These are phyloP conservation scores for Candida mattraensis DNA, from an alignment of 805 yeast species.

Conservation along the genomic window DNA sequence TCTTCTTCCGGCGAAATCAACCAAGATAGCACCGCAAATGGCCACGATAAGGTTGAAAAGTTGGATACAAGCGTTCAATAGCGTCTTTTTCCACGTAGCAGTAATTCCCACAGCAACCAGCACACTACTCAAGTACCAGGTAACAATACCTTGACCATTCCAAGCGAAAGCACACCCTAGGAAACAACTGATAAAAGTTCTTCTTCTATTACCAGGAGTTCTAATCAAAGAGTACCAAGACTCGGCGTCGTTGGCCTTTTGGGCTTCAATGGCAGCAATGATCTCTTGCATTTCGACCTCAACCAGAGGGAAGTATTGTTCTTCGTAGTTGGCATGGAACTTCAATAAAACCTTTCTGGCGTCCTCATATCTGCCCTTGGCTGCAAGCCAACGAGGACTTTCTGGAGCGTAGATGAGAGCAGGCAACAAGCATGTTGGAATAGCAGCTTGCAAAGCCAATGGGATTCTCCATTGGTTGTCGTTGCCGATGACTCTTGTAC, in stretches of 20 bases:
- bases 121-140: conserved; percentile 46
- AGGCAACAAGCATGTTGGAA: conserved; percentile 36
- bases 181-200: conserved; percentile 33
- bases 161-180: conserved; percentile 37
- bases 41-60: conserved; percentile 43
- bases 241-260: conserved; percentile 30
- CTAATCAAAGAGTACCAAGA: conserved; percentile 35
- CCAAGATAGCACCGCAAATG: conserved; percentile 30
- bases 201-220: conserved; percentile 40
- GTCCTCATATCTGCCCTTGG: conserved; percentile 33
- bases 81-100: conserved; percentile 42
- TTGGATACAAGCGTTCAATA: conserved; percentile 52
- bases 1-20: conserved; percentile 37
- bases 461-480: conserved; percentile 40
- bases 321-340: conserved; percentile 38
- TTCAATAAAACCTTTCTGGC: conserved; percentile 35
- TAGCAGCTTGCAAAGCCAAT: conserved; percentile 38
- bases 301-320: conserved; percentile 32
- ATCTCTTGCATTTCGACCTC: conserved; percentile 37
- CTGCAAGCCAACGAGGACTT: conserved; percentile 36
- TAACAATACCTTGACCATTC: conserved; percentile 46
- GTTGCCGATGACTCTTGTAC: conserved; percentile 31
- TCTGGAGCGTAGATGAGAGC: conserved; percentile 37
- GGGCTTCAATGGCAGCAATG: conserved; percentile 33
- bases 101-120: conserved; percentile 54